These are phyloP conservation scores for Clarireedia hainanense DNA, from an alignment of 2,329 filamentous ascomycete species.

Conservation along the genomic window DNA sequence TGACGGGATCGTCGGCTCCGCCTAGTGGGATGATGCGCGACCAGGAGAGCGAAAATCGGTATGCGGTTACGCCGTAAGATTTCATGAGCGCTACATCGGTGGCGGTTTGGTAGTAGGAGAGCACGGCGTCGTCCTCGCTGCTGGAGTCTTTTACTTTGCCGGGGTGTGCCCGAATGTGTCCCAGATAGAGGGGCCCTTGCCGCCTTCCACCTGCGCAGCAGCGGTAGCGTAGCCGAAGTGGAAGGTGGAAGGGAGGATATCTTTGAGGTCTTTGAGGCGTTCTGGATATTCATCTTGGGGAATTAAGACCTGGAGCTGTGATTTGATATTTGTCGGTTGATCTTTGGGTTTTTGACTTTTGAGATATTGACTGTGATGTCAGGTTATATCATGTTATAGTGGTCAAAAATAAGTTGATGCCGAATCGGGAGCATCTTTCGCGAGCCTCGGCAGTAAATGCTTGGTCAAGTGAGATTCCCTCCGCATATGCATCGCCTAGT, in stretches of 20 bases:
- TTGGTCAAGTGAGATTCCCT: too few species aligned
- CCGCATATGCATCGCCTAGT: too few species aligned
- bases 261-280: constrained; percentile 35
- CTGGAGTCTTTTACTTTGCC: constrained; percentile 74
- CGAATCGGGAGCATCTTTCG: too few species aligned
- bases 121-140: constrained; percentile 68
- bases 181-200: constrained; percentile 76
- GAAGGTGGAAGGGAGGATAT: constrained; percentile 55
- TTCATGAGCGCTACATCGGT: constrained; percentile 73
- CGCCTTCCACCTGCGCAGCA: constrained; percentile 79
- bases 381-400: too few species aligned
- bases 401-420: too few species aligned
- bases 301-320: background rate
- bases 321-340: background rate
- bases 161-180: constrained; percentile 72
- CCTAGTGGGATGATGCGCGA: constrained; percentile 75
- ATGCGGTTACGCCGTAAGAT: constrained; percentile 60
- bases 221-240: constrained; percentile 74
- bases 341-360: background rate
- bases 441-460: too few species aligned
- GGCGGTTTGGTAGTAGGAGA: constrained; percentile 71
- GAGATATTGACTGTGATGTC: too few species aligned
- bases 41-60: constrained; percentile 80
- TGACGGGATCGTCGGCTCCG: constrained; percentile 71
- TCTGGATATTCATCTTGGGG: constrained; percentile 1